Conservation (phyloP, 306 rosid species). For the Sindora glabra region DNA sequence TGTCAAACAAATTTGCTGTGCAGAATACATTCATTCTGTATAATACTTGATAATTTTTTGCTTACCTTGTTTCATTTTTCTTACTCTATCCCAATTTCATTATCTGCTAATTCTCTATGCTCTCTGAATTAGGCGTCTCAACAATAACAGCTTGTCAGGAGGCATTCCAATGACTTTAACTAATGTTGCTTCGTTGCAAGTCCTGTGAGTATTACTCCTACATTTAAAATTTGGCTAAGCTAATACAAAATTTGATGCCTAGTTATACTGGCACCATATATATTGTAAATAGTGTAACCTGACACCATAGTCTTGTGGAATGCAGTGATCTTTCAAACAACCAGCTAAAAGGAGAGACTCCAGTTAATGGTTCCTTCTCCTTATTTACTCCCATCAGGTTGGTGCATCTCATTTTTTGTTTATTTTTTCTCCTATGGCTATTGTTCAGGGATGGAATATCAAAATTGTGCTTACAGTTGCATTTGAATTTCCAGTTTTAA, state of each 20-base stretch:
- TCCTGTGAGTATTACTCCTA: no score
- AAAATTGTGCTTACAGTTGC: background rate
- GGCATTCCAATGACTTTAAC: no score
- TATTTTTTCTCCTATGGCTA: background rate
- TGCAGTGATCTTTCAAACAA: slow-evolving; percentile 56
- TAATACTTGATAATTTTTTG: slow-evolving; percentile 1
- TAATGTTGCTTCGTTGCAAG: no score
- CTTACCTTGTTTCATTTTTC: no score
- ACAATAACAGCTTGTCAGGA: slow-evolving; percentile 45
- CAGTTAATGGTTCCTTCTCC: slow-evolving; percentile 45
- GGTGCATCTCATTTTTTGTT: background rate
- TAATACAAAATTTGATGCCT: background rate
- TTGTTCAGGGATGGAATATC: background rate
- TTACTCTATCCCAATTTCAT: no score
- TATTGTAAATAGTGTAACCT: background rate
- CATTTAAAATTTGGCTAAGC: no score
- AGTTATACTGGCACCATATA: background rate
- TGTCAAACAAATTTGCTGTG: background rate
- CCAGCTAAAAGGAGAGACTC: slow-evolving; percentile 35
- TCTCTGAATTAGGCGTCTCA: slow-evolving; percentile 47
- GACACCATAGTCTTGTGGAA: background rate
- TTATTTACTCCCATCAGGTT: slow-evolving; percentile 53
- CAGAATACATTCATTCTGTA: background rate
- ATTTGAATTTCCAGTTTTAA: no score
- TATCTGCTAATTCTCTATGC: slow-evolving; percentile 1